Evolutionary conservation across 116 monocot genomes (phyloP).

Genomic region (Dioscorea cayenensis): DNA sequence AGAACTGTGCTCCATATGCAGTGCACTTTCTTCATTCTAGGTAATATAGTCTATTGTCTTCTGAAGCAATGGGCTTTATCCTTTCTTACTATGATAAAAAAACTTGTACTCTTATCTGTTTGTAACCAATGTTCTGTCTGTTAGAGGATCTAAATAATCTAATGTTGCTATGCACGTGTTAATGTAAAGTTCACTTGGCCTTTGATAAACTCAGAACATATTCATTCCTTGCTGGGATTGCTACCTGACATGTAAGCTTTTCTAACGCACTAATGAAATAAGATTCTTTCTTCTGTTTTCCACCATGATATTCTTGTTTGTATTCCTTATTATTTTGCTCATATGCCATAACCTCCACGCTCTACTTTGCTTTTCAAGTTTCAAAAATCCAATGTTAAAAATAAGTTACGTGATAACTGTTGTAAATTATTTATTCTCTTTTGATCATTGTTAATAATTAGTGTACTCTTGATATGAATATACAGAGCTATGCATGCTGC

Average conservation of each 20-base stretch:
- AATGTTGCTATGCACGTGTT: not conserved
- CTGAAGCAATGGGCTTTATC: too few species aligned
- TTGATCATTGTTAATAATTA: not conserved
- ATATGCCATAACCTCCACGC: too few species aligned
- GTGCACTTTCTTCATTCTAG: too few species aligned
- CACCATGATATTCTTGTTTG: not conserved
- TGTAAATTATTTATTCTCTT: not conserved
- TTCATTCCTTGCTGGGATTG: not conserved
- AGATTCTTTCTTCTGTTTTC: too few species aligned
- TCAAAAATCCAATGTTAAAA: not conserved
- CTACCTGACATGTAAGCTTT: not conserved
- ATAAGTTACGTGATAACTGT: not conserved
- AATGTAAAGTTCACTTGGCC: not conserved
- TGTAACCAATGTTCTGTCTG: too few species aligned
- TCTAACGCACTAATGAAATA: not conserved
- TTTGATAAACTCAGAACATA: not conserved
- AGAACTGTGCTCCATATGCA: not conserved
- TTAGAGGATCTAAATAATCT: not conserved
- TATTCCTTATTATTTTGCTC: not conserved
- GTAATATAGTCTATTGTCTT: too few species aligned
- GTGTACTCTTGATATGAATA: conserved; percentile 5
- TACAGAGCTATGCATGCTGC: conserved; percentile 97
- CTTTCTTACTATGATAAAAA: too few species aligned
- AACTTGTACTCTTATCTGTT: too few species aligned
- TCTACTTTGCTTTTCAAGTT: too few species aligned